Conservation (phyloP, 345 rosid species). For the Viola odorata region DNA sequence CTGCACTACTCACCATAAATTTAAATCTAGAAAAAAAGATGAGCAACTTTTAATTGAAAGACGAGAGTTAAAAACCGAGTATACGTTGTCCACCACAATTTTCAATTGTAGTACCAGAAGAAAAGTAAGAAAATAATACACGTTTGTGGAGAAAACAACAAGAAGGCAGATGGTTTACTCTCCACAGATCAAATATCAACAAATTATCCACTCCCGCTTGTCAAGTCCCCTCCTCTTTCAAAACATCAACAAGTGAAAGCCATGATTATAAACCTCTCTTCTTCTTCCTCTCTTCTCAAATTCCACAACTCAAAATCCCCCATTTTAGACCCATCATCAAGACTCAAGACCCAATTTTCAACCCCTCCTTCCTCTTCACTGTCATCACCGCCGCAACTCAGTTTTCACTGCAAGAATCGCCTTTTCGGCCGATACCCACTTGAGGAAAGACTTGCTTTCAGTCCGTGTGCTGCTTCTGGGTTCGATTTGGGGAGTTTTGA, state of each 20-base stretch:
- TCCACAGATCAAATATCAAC: slow-evolving; percentile 47
- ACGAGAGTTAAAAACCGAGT: no score
- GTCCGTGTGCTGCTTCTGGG: slow-evolving; percentile 53
- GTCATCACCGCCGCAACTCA: slow-evolving; percentile 23
- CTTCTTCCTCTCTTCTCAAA: slow-evolving; percentile 30
- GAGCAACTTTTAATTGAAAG: no score
- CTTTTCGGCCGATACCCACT: slow-evolving; percentile 26
- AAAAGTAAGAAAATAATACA: background rate
- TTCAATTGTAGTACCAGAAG: background rate
- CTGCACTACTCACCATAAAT: no score
- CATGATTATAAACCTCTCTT: slow-evolving; percentile 66
- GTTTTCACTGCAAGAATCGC: slow-evolving; percentile 28
- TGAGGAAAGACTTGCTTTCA: slow-evolving; percentile 36
- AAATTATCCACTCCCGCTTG: slow-evolving; percentile 33
- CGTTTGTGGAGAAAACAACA: slow-evolving; percentile 10
- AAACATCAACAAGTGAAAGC: slow-evolving; percentile 16
- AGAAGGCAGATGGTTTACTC: slow-evolving; percentile 33
- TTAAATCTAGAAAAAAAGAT: no score
- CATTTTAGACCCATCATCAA: slow-evolving; percentile 31
- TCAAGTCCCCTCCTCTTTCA: slow-evolving; percentile 11
- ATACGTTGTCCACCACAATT: no score
- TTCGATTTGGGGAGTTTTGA: slow-evolving; percentile 64
- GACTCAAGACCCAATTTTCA: slow-evolving; percentile 46
- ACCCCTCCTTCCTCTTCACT: slow-evolving; percentile 36
- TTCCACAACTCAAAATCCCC: slow-evolving; percentile 33